A percentile compares a stretch with the other conserved stretches of the same genome.
These are phyloP conservation scores for Salix arbutifolia DNA, from an alignment of 345 rosid species.

Conservation along the genomic window DNA sequence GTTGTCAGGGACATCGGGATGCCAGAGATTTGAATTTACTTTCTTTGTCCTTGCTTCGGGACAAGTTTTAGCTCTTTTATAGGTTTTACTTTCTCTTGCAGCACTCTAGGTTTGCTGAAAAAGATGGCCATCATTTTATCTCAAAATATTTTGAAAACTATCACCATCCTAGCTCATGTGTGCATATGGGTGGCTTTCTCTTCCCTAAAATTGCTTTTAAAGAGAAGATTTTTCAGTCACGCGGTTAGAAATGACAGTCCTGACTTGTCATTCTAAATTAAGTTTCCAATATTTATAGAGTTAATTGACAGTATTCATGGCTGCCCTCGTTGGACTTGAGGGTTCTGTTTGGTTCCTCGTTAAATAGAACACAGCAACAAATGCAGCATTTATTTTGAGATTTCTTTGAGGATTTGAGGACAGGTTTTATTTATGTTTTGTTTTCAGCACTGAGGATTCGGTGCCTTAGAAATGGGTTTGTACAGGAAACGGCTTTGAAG, in stretches of 20 bases:
- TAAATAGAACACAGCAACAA: not conserved
- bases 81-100: slow-evolving; percentile 8
- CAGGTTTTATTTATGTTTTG: not conserved
- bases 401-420: not conserved
- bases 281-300: not conserved
- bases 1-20: slow-evolving; percentile 44
- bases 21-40: slow-evolving; percentile 33
- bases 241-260: not conserved
- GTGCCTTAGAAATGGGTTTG: not conserved
- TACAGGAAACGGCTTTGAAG: not conserved
- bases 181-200: slow-evolving; percentile 7
- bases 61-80: slow-evolving; percentile 6
- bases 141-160: slow-evolving; percentile 26
- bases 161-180: slow-evolving; percentile 25
- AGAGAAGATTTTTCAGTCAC: slow-evolving; percentile 16
- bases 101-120: slow-evolving; percentile 20
- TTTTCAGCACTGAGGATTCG: not conserved
- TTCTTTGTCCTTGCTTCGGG: slow-evolving; percentile 26
- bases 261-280: not conserved
- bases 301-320: not conserved
- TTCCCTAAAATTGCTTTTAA: slow-evolving; percentile 19
- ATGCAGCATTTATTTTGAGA: not conserved
- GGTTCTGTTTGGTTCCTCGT: not conserved
- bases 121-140: slow-evolving; percentile 24
- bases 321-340: not conserved